Base-by-base conservation (phyloP, 257 asterid genomes). In the Solanum rostratum region DNA sequence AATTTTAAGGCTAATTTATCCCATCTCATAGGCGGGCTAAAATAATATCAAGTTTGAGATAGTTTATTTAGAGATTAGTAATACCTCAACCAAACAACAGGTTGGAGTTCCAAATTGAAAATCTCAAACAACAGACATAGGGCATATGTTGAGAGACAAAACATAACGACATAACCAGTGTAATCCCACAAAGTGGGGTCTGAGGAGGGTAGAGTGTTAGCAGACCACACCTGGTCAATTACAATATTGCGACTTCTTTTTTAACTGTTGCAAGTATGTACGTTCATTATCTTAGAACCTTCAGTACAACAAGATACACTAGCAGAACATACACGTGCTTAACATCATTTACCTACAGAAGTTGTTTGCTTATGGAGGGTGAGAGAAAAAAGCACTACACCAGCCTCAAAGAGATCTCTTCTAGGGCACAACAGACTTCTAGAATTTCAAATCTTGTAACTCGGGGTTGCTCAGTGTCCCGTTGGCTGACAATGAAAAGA, bases 401-500 rank as follows among this genome's bases (percentile, higher is more conserved):
- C 24, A 50, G 46, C 9, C 4, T 78, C 14, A 78, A 50, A 50
- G 63, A 50, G 29, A 27, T 78, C 50, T 78, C 63, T 74, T 74
- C 81, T 78, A 1, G 63, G 46, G 62, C 37, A 50, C 45, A 76
- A 24, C 24, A 45, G 43, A 49, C 27, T 24, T 62, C 62, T 16
- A 49, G 27, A 45, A 78, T 29, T 3, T 78, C 82, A 78, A 78
- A 50, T 78, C 63, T 50, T 50, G 82, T 15, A 50, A 45, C 43
- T 68, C 78, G 11, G 18, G 50, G 18, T 63, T 14, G 60, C n/a
- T 18, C 52, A 46, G 80, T 49, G 41, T 83, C 88, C 85, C 62
- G 39, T 86, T 66, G 86, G 85, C 92, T 91, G 93, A 88, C 89
- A 89, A 88, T 52, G 87, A 86, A 86, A 88, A 89, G 85, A 59